Evolutionary conservation across 768 basidiomycete species (phyloP).

Genomic region (Rickenella mellea): DNA sequence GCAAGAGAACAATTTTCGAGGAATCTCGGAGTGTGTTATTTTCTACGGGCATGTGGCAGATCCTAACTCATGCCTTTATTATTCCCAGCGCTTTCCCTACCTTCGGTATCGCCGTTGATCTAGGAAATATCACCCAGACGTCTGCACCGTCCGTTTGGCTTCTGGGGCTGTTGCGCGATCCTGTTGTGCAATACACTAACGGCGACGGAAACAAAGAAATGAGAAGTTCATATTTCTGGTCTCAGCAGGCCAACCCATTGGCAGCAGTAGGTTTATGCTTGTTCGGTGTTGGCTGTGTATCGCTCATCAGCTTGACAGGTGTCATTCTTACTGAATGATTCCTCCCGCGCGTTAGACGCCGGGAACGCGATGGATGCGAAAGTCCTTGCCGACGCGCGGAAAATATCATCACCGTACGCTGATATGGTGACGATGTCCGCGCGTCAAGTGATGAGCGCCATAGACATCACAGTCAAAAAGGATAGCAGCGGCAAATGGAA

Average conservation of each 20-base stretch:
- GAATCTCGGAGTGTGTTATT: slow-evolving; percentile 41
- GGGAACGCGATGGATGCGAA: slow-evolving; percentile 38
- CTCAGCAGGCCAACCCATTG: background rate
- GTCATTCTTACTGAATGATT: slow-evolving; percentile 36
- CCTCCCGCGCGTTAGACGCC: slow-evolving; percentile 28
- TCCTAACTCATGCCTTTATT: too few relatives aligned
- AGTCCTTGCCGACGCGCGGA: slow-evolving; percentile 35
- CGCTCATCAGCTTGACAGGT: slow-evolving; percentile 18
- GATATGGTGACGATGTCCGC: slow-evolving; percentile 42
- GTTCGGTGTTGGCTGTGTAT: slow-evolving; percentile 5
- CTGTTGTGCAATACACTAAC: background rate
- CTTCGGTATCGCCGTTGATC: background rate
- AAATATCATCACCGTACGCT: slow-evolving; percentile 41
- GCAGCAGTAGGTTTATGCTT: background rate
- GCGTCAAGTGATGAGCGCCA: slow-evolving; percentile 42
- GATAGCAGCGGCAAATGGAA: slow-evolving; percentile 39
- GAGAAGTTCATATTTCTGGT: background rate
- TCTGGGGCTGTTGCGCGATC: background rate
- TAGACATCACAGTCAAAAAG: slow-evolving; percentile 45
- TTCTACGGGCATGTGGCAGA: too few relatives aligned
- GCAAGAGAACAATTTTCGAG: slow-evolving; percentile 47
- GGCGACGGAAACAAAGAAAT: background rate
- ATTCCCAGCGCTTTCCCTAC: background rate
- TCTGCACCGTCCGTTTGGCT: background rate
- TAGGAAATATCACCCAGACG: background rate